phyloP scores from a whole-genome alignment of 495 filamentous ascomycete genomes.

The Penicillium ochrochloron region DNA sequence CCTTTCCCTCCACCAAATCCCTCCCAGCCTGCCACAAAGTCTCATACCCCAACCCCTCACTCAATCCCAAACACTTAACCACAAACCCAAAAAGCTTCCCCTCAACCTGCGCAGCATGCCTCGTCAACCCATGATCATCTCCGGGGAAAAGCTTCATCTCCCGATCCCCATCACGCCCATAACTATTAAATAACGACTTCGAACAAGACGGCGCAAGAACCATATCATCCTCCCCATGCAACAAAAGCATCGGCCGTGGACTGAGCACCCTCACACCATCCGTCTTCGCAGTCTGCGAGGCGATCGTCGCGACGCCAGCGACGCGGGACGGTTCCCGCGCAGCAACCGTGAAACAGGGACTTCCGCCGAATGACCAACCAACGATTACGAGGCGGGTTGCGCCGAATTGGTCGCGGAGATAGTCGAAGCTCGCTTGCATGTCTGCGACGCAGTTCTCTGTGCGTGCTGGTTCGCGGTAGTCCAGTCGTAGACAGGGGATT shows the following conservation, averaged over 20 bases:
- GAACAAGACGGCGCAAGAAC: conserved; percentile 29
- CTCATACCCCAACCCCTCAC: conserved; percentile 35
- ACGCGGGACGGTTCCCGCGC: conserved; percentile 6
- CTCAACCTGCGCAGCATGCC: conserved; percentile 39
- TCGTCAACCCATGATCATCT: conserved; percentile 48
- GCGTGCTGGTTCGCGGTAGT: conserved; percentile 46
- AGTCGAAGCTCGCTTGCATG: conserved; percentile 41
- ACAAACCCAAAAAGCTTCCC: conserved; percentile 43
- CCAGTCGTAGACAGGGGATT: conserved; percentile 46
- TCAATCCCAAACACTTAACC: conserved; percentile 26
- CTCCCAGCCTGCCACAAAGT: conserved; percentile 34
- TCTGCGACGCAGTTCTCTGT: conserved; percentile 42
- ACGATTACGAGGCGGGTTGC: conserved; percentile 45
- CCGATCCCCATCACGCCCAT: conserved; percentile 37
- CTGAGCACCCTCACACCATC: background rate
- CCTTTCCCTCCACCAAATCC: conserved; percentile 29
- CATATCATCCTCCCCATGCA: background rate
- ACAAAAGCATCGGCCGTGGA: background rate
- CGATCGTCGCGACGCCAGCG: background rate
- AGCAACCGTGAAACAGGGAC: conserved; percentile 9
- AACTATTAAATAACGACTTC: conserved; percentile 41
- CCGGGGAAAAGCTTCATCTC: conserved; percentile 40
- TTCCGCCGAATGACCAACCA: conserved; percentile 48
- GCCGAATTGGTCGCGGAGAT: conserved; percentile 38
- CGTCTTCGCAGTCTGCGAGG: conserved; percentile 9